A percentile compares a stretch with the other conserved stretches of the same genome.
Conservation (phyloP, 495 filamentous ascomycete species). For the Parathielavia hyrcaniae region DNA sequence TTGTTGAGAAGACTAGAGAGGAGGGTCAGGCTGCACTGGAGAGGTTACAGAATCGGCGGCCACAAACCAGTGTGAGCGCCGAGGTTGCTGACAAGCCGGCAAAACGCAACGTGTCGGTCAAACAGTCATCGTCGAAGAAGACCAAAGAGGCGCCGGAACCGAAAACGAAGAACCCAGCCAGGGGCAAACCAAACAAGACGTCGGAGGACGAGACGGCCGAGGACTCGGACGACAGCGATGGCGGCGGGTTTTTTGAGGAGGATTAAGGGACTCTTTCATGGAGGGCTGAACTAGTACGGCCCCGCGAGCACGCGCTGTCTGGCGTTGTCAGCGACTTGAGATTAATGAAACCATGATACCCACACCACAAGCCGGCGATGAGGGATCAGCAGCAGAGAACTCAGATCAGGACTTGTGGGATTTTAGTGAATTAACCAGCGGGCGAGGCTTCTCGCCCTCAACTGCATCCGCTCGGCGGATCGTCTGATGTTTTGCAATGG, state of each 20-base stretch:
- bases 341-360: constrained; percentile 20
- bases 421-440: not conserved
- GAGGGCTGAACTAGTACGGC: not conserved
- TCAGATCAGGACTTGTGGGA: not conserved
- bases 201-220: not conserved
- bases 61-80: constrained; percentile 2
- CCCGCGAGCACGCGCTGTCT: not conserved
- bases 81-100: not conserved
- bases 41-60: constrained; percentile 42
- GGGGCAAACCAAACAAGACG: constrained; percentile 1
- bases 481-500: too few species aligned
- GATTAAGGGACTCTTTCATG: constrained; percentile 1
- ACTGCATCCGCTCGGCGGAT: not conserved
- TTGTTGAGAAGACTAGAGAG: constrained; percentile 62
- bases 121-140: constrained; percentile 1
- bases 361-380: constrained; percentile 2
- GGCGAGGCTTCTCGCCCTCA: not conserved
- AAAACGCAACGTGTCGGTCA: not conserved
- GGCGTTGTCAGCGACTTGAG: not conserved
- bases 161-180: not conserved
- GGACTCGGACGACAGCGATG: constrained; percentile 22
- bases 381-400: not conserved
- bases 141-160: not conserved
- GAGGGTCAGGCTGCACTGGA: constrained; percentile 53
- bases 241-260: constrained; percentile 34